Percentiles rank a stretch among this genome's conserved stretches.
Conservation (phyloP, 768 basidiomycete genomes). For the Amanita pallidorosea region DNA sequence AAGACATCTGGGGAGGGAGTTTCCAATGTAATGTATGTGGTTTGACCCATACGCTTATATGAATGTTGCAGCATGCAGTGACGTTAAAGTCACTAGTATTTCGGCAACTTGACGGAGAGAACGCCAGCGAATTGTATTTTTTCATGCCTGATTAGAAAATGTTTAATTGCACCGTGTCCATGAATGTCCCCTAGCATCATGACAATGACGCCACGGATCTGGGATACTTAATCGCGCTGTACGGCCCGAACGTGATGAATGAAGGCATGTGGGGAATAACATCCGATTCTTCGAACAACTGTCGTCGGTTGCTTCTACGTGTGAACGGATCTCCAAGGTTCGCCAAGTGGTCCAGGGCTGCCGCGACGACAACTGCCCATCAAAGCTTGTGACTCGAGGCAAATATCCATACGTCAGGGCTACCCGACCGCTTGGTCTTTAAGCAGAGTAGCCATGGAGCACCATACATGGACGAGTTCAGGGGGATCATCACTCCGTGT, state of each 20-base stretch:
- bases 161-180: slow-evolving; percentile 7
- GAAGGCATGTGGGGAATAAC: slow-evolving; percentile 1
- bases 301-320: slow-evolving; percentile 1
- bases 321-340: slow-evolving; percentile 1
- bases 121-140: slow-evolving; percentile 6
- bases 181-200: slow-evolving; percentile 8
- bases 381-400: slow-evolving; percentile 5
- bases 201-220: slow-evolving; percentile 5
- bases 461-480: not conserved
- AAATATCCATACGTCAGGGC: not conserved
- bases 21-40: slow-evolving; percentile 9
- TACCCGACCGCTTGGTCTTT: not conserved
- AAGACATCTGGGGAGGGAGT: slow-evolving; percentile 13
- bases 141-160: slow-evolving; percentile 9
- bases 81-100: slow-evolving; percentile 17
- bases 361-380: not conserved
- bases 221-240: not conserved
- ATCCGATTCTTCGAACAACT: not conserved
- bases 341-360: not conserved
- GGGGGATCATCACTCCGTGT: not conserved
- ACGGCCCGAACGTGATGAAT: slow-evolving; percentile 2
- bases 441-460: not conserved
- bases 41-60: slow-evolving; percentile 14
- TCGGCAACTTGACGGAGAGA: slow-evolving; percentile 33
- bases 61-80: slow-evolving; percentile 14